Evolutionary conservation across 2,329 filamentous ascomycete species (phyloP).

Genomic region (Conoideocrella luteorostrata): DNA sequence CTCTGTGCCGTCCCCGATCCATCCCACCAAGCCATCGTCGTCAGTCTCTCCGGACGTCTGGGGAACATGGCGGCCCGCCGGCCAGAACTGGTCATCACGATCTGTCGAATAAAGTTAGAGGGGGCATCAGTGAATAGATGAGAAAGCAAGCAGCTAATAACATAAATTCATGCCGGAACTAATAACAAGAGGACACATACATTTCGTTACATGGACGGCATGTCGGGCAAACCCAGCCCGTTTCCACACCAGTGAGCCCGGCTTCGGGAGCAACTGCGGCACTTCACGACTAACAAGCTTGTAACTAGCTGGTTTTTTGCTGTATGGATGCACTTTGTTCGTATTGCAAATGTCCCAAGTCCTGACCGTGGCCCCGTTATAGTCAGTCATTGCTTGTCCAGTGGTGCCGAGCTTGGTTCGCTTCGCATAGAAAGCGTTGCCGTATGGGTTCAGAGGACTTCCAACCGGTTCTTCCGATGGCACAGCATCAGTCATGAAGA

Average conservation of each 20-base stretch:
- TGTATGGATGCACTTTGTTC: constrained; percentile 77
- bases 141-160: too few relatives aligned
- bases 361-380: constrained; percentile 69
- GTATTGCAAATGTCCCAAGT: constrained; percentile 91
- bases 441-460: constrained; percentile 76
- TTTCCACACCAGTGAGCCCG: constrained; percentile 80
- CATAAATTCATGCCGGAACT: not conserved
- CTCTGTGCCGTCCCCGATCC: constrained; percentile 65
- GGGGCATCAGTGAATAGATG: too few relatives aligned
- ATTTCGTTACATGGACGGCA: constrained; percentile 82
- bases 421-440: constrained; percentile 83
- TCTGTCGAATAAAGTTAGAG: constrained; percentile 52
- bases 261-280: constrained; percentile 70
- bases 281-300: constrained; percentile 87
- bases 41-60: constrained; percentile 79
- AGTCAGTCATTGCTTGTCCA: constrained; percentile 65
- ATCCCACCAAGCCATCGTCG: constrained; percentile 60
- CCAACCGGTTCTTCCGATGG: constrained; percentile 68
- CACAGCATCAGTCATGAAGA: constrained; percentile 76
- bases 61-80: constrained; percentile 79
- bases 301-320: constrained; percentile 77
- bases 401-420: constrained; percentile 73
- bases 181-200: constrained; percentile 22
- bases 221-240: constrained; percentile 82
- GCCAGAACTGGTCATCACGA: constrained; percentile 73